A percentile compares a stretch with the other conserved stretches of the same genome.
phyloP scores from a whole-genome alignment of 2,329 filamentous ascomycete species.

The Dactylella cylindrospora region DNA sequence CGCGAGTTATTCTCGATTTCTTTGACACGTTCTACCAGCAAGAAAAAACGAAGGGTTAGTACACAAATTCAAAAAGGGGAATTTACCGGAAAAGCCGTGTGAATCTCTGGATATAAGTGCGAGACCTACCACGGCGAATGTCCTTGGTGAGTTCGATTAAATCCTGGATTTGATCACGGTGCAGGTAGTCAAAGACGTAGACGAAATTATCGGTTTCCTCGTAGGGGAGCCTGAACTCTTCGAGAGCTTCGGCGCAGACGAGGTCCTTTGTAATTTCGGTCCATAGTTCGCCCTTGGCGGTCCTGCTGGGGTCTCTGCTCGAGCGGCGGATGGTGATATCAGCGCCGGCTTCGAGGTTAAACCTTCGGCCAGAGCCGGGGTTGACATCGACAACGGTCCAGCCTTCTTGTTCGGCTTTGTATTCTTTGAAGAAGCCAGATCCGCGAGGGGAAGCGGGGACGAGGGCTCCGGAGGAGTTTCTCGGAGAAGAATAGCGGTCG shows the following conservation, averaged over 20 bases:
- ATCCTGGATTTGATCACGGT: slow-evolving; percentile 79
- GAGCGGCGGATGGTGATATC: slow-evolving; percentile 35
- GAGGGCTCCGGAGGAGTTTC: slow-evolving; percentile 28
- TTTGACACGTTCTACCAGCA: slow-evolving; percentile 32
- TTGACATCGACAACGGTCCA: slow-evolving; percentile 41
- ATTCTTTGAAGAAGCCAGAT: slow-evolving; percentile 41
- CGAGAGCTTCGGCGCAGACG: slow-evolving; percentile 81
- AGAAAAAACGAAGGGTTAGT: slow-evolving; percentile 26
- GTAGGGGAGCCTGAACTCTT: slow-evolving; percentile 79
- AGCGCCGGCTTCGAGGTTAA: slow-evolving; percentile 33
- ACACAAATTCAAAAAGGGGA: neutral
- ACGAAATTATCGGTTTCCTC: slow-evolving; percentile 88
- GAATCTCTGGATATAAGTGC: slow-evolving; percentile 17
- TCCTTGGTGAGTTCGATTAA: slow-evolving; percentile 80
- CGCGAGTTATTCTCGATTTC: slow-evolving; percentile 35
- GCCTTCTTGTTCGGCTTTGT: slow-evolving; percentile 40
- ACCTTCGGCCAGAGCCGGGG: slow-evolving; percentile 29
- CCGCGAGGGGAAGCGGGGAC: slow-evolving; percentile 36
- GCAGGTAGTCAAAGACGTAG: slow-evolving; percentile 88
- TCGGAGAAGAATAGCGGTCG: slow-evolving; percentile 21
- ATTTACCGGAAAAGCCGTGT: slow-evolving; percentile 5
- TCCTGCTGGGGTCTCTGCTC: slow-evolving; percentile 27
- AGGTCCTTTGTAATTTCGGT: slow-evolving; percentile 96
- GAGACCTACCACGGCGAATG: slow-evolving; percentile 64
- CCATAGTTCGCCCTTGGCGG: slow-evolving; percentile 67